phyloP scores from a whole-genome alignment of 495 filamentous ascomycete species.

The Penicillium lagena region DNA sequence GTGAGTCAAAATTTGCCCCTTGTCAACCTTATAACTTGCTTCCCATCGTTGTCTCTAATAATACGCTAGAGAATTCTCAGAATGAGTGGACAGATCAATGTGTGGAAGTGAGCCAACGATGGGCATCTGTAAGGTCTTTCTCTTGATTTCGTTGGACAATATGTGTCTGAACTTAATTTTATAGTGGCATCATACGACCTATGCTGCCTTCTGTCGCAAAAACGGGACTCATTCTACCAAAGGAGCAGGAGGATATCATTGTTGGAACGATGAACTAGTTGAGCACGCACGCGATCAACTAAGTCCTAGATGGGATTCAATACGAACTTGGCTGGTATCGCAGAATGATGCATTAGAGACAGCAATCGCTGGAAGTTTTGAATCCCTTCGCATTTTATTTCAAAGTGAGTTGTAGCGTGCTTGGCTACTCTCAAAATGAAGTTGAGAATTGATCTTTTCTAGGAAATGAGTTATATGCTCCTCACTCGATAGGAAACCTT shows the following conservation, averaged over 20 bases:
- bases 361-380: background rate
- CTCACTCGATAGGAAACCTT: conserved; percentile 7
- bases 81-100: conserved; percentile 3
- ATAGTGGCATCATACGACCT: conserved; percentile 18
- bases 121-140: conserved; percentile 14
- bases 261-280: conserved; percentile 20
- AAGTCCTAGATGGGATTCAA: background rate
- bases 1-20: background rate
- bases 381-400: background rate
- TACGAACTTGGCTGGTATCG: background rate
- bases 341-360: background rate
- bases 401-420: background rate
- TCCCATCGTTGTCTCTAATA: background rate
- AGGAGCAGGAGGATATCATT: conserved; percentile 1
- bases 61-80: conserved; percentile 1
- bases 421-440: background rate
- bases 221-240: conserved; percentile 10
- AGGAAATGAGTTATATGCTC: conserved; percentile 6
- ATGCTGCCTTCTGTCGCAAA: conserved; percentile 19
- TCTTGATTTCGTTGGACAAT: background rate
- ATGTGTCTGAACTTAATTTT: background rate
- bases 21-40: background rate
- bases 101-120: conserved; percentile 8
- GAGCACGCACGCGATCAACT: background rate
- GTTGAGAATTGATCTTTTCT: background rate